Evolutionary conservation across 768 basidiomycete species (phyloP).

Genomic region (Lentinula guzmanii): DNA sequence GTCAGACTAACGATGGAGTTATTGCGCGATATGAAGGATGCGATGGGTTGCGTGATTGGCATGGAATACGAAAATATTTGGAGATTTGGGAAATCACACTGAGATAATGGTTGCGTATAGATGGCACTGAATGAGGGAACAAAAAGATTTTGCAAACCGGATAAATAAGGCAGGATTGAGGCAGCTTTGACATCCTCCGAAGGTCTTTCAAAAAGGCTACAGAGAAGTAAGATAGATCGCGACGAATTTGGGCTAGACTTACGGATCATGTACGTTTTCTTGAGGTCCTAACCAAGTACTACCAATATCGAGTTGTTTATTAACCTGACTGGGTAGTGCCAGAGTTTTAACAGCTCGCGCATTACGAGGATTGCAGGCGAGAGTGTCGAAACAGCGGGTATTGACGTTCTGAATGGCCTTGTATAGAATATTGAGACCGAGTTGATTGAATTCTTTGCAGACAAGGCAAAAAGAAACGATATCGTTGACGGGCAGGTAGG

Average conservation of each 20-base stretch:
- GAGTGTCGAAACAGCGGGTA: neutral
- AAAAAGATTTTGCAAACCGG: neutral
- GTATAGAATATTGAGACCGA: neutral
- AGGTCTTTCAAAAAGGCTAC: neutral
- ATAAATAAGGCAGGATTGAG: neutral
- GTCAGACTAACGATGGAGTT: neutral
- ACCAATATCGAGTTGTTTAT: neutral
- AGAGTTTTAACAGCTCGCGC: neutral
- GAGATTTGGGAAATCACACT: neutral
- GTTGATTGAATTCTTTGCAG: neutral
- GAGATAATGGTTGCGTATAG: neutral
- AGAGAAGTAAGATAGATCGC: neutral
- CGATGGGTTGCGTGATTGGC: neutral
- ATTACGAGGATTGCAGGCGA: neutral
- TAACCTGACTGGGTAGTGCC: neutral
- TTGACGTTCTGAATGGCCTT: neutral
- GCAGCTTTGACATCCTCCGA: neutral
- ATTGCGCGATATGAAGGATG: neutral
- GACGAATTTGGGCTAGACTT: neutral
- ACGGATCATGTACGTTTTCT: neutral
- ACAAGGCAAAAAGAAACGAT: neutral
- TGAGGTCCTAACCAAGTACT: neutral
- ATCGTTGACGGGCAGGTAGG: neutral
- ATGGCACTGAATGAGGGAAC: neutral
- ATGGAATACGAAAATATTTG: neutral